Evolutionary conservation across 225 moss, liverwort and hornwort species (phyloP).

Genomic region (Bryoerythrophyllum caledonicum): DNA sequence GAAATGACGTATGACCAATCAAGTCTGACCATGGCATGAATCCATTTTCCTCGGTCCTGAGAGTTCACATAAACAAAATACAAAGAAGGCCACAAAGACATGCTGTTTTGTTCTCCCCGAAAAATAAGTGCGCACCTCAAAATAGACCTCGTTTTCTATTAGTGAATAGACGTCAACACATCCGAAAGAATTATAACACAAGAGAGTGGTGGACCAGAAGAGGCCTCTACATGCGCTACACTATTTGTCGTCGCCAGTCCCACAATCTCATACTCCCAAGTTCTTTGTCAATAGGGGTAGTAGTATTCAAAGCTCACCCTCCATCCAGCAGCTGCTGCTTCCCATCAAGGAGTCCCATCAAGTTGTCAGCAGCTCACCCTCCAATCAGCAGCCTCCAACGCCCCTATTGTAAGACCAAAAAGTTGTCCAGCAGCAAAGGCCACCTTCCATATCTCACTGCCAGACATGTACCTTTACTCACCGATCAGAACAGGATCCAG

Average conservation of each 20-base stretch:
- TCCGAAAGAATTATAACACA: conserved; percentile 39
- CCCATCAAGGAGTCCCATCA: too few relatives aligned
- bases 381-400: too few relatives aligned
- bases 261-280: conserved; percentile 10
- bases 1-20: too few relatives aligned
- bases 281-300: not conserved
- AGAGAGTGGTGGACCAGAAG: conserved; percentile 22
- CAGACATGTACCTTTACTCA: not conserved
- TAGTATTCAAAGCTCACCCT: too few relatives aligned
- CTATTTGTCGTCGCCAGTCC: not conserved
- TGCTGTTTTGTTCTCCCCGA: not conserved
- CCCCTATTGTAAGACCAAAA: conserved; percentile 7
- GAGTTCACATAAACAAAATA: not conserved
- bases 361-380: too few relatives aligned
- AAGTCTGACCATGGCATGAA: too few relatives aligned
- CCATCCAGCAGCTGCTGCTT: too few relatives aligned
- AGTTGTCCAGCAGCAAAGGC: not conserved
- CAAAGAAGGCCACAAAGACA: not conserved
- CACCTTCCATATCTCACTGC: conserved; percentile 11
- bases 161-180: conserved; percentile 25
- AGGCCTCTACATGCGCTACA: conserved; percentile 24
- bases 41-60: too few relatives aligned
- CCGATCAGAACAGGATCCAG: conserved; percentile 13
- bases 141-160: conserved; percentile 15
- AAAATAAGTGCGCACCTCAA: not conserved